Evolutionary conservation across 495 filamentous ascomycete species (phyloP).

Genomic region (Daldinia caldariorum): DNA sequence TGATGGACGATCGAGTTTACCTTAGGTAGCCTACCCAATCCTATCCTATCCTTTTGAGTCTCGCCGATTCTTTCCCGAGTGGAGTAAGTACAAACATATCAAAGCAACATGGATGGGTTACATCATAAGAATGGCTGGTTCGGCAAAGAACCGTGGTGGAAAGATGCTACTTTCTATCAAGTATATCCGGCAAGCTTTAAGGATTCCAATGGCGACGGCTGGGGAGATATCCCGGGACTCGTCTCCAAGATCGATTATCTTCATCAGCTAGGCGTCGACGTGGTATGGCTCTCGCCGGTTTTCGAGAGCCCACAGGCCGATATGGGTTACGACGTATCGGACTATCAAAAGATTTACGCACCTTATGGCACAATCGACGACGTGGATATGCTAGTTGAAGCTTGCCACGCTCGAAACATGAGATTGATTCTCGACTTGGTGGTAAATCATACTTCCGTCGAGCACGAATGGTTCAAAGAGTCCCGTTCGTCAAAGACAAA

Average conservation of each 20-base stretch:
- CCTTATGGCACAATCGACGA: conserved; percentile 71
- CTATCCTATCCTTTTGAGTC: background rate
- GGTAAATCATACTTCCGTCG: conserved; percentile 81
- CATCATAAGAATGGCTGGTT: conserved; percentile 33
- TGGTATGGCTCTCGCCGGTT: conserved; percentile 74
- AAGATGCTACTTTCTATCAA: conserved; percentile 67
- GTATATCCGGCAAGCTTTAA: conserved; percentile 74
- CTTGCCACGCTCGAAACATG: conserved; percentile 66
- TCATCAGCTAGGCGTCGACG: conserved; percentile 68
- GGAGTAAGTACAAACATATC: background rate
- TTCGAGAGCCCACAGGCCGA: conserved; percentile 72
- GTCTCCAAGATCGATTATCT: conserved; percentile 73
- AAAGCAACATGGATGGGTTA: conserved; percentile 29
- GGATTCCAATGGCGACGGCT: conserved; percentile 73
- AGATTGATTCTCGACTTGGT: conserved; percentile 78
- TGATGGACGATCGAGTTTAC: conserved; percentile 1
- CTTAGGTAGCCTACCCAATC: background rate
- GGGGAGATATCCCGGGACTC: conserved; percentile 74
- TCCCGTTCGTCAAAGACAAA: conserved; percentile 68
- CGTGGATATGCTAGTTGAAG: conserved; percentile 70
- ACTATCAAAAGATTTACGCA: conserved; percentile 70
- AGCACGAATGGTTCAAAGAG: conserved; percentile 79
- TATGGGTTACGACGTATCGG: conserved; percentile 75
- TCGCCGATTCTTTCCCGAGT: background rate
- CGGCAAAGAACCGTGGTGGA: conserved; percentile 52